Conservation (phyloP, 2,329 filamentous ascomycete genomes). For the Penicillium sumatraense region DNA sequence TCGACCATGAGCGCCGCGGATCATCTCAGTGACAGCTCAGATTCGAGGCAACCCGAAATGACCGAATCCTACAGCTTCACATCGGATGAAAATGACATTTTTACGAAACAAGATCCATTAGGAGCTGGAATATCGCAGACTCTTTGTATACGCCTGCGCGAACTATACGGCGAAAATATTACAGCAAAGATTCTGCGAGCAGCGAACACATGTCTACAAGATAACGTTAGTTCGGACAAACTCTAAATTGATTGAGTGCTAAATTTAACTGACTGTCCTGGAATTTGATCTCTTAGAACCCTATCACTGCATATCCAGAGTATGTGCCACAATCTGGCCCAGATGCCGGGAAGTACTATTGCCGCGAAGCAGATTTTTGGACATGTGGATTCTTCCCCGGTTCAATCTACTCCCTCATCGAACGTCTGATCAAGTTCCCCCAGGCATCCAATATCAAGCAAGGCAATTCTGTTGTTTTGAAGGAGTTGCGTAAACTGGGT, state of each 20-base stretch:
- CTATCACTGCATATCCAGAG: not conserved
- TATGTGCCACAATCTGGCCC: conserved; percentile 6
- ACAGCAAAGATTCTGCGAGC: conserved; percentile 2
- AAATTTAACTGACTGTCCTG: not conserved
- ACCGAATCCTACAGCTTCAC: not conserved
- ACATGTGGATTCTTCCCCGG: conserved; percentile 17
- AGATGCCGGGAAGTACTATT: conserved; percentile 5
- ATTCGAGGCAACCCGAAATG: conserved; percentile 3
- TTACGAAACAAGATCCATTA: not conserved
- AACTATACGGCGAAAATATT: conserved; percentile 5
- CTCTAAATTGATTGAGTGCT: not conserved
- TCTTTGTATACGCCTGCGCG: not conserved
- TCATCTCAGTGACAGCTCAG: not conserved
- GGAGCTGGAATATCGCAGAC: not conserved
- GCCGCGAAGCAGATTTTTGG: conserved; percentile 13
- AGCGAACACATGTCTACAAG: not conserved
- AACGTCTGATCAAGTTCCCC: conserved; percentile 9
- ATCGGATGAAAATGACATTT: not conserved
- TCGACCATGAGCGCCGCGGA: not conserved
- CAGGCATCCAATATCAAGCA: not conserved
- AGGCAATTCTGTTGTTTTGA: not conserved
- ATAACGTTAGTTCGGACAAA: not conserved
- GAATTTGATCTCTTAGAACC: not conserved
- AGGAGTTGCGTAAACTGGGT: not conserved
- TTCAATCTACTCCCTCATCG: conserved; percentile 6